Evolutionary conservation across 805 yeast genomes (phyloP).

Genomic region (Kazachstania psychrophila): DNA sequence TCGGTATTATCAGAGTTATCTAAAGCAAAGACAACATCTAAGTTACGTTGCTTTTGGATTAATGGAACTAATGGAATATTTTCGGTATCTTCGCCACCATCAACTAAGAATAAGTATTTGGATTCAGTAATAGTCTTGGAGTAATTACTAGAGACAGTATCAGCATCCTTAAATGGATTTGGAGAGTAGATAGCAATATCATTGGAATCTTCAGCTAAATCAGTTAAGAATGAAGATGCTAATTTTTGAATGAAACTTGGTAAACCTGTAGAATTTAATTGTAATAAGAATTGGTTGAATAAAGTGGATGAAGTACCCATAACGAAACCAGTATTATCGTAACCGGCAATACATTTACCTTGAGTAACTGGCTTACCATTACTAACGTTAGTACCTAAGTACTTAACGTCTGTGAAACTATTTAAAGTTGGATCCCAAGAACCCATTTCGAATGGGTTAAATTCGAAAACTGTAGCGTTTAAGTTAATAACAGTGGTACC

Average conservation of each 20-base stretch:
- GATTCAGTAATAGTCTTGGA: constrained; percentile 33
- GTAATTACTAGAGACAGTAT: constrained; percentile 25
- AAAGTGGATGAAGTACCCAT: constrained; percentile 78
- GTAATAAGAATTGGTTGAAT: constrained; percentile 58
- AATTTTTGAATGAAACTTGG: constrained; percentile 34
- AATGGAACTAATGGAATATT: constrained; percentile 58
- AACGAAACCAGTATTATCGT: constrained; percentile 73
- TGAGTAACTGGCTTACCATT: constrained; percentile 46
- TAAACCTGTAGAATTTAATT: constrained; percentile 38
- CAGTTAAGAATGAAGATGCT: constrained; percentile 37
- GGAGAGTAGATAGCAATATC: constrained; percentile 68
- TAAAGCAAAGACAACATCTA: constrained; percentile 58
- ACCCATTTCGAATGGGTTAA: constrained; percentile 67
- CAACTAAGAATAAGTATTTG: constrained; percentile 45
- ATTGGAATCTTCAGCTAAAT: constrained; percentile 41
- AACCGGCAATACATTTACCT: constrained; percentile 52
- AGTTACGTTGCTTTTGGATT: constrained; percentile 46
- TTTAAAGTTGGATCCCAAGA: constrained; percentile 76
- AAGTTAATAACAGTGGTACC: constrained; percentile 43
- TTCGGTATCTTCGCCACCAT: constrained; percentile 65
- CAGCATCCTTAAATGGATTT: constrained; percentile 53
- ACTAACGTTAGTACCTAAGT: constrained; percentile 56
- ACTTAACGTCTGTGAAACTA: constrained; percentile 56
- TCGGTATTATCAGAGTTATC: constrained; percentile 61
- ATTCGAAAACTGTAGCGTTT: constrained; percentile 62